A percentile compares a stretch with the other conserved stretches of the same genome.
Evolutionary conservation across 2,329 filamentous ascomycete species (phyloP).

Genomic region (Cadophora sp.): DNA sequence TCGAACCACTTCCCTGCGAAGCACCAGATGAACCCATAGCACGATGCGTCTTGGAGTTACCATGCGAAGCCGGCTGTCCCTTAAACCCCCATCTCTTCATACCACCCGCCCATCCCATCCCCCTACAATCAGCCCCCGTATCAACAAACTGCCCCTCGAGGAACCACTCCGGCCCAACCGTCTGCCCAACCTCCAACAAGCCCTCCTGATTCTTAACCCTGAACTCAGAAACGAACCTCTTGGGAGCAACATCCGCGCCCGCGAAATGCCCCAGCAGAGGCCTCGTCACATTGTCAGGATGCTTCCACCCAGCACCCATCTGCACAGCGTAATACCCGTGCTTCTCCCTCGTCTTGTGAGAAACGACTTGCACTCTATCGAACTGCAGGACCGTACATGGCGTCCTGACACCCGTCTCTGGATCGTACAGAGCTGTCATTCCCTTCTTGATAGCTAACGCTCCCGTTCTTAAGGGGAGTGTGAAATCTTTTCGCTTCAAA

Average conservation of each 20-base stretch:
- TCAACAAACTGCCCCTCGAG: constrained; percentile 90
- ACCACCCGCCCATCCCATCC: constrained; percentile 93
- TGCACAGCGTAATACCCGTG: constrained; percentile 97
- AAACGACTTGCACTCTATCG: constrained; percentile 88
- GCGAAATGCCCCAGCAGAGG: constrained; percentile 90
- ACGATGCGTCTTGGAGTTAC: constrained; percentile 93
- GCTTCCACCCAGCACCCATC: constrained; percentile 79
- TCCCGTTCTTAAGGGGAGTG: constrained; percentile 75
- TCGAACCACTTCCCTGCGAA: constrained; percentile 88
- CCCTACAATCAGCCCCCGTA: constrained; percentile 77
- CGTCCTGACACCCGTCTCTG: constrained; percentile 75
- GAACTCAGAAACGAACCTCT: constrained; percentile 86
- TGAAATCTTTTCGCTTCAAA: constrained; percentile 62
- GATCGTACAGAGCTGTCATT: constrained; percentile 90
- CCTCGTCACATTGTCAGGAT: constrained; percentile 77
- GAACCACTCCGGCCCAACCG: constrained; percentile 89
- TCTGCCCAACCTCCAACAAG: constrained; percentile 76
- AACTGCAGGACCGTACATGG: constrained; percentile 93
- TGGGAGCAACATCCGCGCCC: constrained; percentile 80
- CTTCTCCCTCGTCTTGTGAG: constrained; percentile 78
- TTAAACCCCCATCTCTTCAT: constrained; percentile 96
- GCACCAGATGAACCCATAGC: constrained; percentile 90
- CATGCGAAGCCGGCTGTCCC: constrained; percentile 91
- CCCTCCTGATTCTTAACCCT: constrained; percentile 77
- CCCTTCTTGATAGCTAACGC: constrained; percentile 90